These are phyloP conservation scores for Lenwebbia sp. DNA, from an alignment of 345 rosid genomes.

Conservation along the genomic window DNA sequence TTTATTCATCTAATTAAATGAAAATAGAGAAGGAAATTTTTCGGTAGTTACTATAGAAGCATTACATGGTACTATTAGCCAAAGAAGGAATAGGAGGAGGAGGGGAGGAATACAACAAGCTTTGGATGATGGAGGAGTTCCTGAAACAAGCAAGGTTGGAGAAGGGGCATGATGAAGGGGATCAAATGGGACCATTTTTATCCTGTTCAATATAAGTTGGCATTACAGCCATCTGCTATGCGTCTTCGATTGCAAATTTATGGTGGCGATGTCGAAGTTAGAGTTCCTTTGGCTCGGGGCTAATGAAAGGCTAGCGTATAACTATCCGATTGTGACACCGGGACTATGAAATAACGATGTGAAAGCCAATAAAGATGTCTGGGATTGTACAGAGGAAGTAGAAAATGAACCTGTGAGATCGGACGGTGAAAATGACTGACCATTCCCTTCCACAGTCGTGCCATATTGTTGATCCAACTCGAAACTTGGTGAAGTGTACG, in stretches of 20 bases:
- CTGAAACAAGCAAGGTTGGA: neutral
- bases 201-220: neutral
- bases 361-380: neutral
- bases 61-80: neutral
- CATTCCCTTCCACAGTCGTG: too few species aligned
- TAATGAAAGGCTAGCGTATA: neutral
- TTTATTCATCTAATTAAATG: neutral
- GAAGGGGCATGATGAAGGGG: neutral
- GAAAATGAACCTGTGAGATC: too few species aligned
- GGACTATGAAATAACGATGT: neutral
- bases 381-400: conserved; percentile 22
- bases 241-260: neutral
- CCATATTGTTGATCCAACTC: too few species aligned
- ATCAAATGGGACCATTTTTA: neutral
- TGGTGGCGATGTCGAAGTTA: neutral
- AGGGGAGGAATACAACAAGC: neutral
- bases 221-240: accelerated
- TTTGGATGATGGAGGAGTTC: neutral
- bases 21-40: neutral
- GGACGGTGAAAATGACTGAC: conserved; percentile 52
- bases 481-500: too few species aligned
- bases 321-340: neutral
- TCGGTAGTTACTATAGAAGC: neutral
- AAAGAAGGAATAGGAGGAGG: neutral
- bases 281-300: neutral